Conservation (phyloP, 495 filamentous ascomycete species). For the Penicillium argentinense region DNA sequence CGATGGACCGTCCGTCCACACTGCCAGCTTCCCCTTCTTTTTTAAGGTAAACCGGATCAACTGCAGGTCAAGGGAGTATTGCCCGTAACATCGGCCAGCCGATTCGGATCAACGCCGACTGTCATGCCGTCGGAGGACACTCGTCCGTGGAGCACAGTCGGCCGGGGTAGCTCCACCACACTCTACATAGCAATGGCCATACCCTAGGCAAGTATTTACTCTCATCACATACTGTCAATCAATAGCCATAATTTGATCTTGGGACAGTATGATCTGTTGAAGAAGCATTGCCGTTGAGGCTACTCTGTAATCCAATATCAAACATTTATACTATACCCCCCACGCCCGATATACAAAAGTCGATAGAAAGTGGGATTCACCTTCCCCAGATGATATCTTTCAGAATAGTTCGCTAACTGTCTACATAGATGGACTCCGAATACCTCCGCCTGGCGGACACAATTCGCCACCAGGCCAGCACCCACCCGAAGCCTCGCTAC, state of each 20-base stretch:
- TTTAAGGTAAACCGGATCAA: too few relatives aligned
- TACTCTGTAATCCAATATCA: not conserved
- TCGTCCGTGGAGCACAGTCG: slow-evolving; percentile 33
- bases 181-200: slow-evolving; percentile 16
- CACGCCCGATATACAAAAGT: too few relatives aligned
- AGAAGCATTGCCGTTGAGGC: not conserved
- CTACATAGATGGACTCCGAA: slow-evolving; percentile 29
- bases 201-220: not conserved
- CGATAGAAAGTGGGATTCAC: too few relatives aligned
- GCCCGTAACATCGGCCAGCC: slow-evolving; percentile 3
- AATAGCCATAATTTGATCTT: too few relatives aligned
- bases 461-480: slow-evolving; percentile 22
- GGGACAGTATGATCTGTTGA: slow-evolving; percentile 2
- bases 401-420: too few relatives aligned
- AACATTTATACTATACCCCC: not conserved
- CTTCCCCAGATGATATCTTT: not conserved
- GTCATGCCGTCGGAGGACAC: slow-evolving; percentile 6
- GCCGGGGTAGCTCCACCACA: slow-evolving; percentile 21
- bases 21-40: not conserved
- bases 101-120: slow-evolving; percentile 20
- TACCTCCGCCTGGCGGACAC: slow-evolving; percentile 22
- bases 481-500: slow-evolving; percentile 22
- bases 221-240: not conserved
- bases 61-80: too few relatives aligned
- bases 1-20: not conserved